Conservation (phyloP, 257 asterid genomes). For the Eucommia ulmoides region DNA sequence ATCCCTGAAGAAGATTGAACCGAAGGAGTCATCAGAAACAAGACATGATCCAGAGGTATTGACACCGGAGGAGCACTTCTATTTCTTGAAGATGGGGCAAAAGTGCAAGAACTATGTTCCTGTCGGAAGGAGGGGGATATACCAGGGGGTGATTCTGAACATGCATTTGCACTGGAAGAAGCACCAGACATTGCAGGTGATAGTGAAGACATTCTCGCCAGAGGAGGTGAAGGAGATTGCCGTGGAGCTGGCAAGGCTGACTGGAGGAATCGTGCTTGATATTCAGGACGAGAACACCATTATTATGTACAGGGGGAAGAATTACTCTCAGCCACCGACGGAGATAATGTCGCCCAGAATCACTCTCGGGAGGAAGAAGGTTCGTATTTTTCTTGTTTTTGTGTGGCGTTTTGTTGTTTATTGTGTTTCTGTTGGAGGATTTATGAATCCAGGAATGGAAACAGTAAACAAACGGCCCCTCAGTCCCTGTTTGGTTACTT, state of each 20-base stretch:
- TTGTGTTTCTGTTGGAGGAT: neutral
- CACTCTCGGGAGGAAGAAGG: slow-evolving; percentile 93
- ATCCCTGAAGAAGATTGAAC: slow-evolving; percentile 76
- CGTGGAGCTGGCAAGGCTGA: slow-evolving; percentile 73
- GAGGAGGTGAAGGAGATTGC: slow-evolving; percentile 92
- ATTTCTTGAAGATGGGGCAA: slow-evolving; percentile 87
- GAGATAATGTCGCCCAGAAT: slow-evolving; percentile 94
- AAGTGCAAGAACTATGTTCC: slow-evolving; percentile 95
- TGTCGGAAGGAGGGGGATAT: slow-evolving; percentile 88
- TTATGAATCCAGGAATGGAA: too few species aligned
- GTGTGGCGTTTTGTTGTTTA: neutral
- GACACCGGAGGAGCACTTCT: slow-evolving; percentile 98
- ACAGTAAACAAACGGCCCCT: neutral
- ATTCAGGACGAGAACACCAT: slow-evolving; percentile 71
- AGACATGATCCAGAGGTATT: slow-evolving; percentile 92
- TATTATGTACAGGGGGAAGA: slow-evolving; percentile 94
- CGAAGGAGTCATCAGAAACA: slow-evolving; percentile 66
- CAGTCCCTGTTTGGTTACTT: slow-evolving; percentile 1
- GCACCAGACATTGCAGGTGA: slow-evolving; percentile 82
- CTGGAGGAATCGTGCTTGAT: slow-evolving; percentile 95
- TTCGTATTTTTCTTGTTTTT: neutral
- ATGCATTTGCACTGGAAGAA: slow-evolving; percentile 99
- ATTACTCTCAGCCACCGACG: slow-evolving; percentile 89
- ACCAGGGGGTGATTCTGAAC: slow-evolving; percentile 89
- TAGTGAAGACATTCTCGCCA: slow-evolving; percentile 81